Evolutionary conservation across 352 stramenopile genomes (phyloP).

Genomic region (Pythium chondricola): DNA sequence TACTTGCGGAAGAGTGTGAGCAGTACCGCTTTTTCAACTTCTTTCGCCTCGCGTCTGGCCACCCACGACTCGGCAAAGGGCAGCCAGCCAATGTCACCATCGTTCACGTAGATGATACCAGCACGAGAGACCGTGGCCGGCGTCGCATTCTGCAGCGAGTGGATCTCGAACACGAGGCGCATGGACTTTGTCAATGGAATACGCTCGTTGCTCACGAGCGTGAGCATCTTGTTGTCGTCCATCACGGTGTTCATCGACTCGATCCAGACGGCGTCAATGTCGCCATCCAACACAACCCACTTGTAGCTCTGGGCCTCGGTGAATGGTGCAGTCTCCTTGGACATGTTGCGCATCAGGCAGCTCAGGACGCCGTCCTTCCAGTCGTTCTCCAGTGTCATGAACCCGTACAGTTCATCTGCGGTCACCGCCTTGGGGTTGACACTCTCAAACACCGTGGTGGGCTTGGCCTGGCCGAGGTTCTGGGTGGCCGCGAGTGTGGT

Average conservation of each 20-base stretch:
- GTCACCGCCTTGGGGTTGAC: conserved; percentile 95
- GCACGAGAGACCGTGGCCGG: conserved; percentile 95
- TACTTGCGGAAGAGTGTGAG: conserved; percentile 92
- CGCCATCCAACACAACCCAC: conserved; percentile 91
- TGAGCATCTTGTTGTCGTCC: conserved; percentile 94
- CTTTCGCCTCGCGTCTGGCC: conserved; percentile 29
- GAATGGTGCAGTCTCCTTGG: conserved; percentile 87
- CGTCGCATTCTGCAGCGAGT: conserved; percentile 94
- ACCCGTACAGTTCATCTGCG: conserved; percentile 91
- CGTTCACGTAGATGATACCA: conserved; percentile 96
- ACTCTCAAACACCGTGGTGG: conserved; percentile 90
- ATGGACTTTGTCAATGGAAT: conserved; percentile 94
- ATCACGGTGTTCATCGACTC: conserved; percentile 92
- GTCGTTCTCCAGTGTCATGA: conserved; percentile 97
- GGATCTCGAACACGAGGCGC: conserved; percentile 97
- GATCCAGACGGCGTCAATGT: conserved; percentile 95
- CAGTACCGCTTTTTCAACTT: conserved; percentile 79
- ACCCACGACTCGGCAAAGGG: conserved; percentile 94
- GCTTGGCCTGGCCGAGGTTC: conserved; percentile 76
- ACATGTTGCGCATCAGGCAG: conserved; percentile 97
- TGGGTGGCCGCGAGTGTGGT: conserved; percentile 87
- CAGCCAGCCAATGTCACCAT: conserved; percentile 88
- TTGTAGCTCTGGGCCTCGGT: conserved; percentile 84
- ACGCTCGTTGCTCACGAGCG: conserved; percentile 95
- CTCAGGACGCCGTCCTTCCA: conserved; percentile 96